A percentile compares a stretch with the other conserved stretches of the same genome.
These are phyloP conservation scores for Geum urbanum DNA, from an alignment of 306 rosid species.

Conservation along the genomic window DNA sequence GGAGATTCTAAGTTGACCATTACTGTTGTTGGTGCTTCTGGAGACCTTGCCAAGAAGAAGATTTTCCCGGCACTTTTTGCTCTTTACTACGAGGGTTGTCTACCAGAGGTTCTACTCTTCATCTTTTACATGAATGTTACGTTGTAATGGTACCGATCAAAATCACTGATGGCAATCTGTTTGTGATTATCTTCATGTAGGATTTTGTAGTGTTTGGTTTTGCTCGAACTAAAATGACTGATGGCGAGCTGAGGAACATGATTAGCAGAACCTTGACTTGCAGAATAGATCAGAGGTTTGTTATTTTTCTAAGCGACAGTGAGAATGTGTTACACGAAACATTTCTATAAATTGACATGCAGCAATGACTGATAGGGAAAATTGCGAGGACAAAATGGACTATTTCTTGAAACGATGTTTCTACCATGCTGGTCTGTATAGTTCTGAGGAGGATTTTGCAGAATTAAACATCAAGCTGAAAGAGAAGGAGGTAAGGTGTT, in stretches of 20 bases:
- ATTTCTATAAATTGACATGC: conserved; percentile 20
- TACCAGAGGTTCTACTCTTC: conserved; percentile 59
- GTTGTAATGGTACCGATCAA: not conserved
- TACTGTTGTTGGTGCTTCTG: conserved; percentile 95
- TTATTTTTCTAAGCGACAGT: not conserved
- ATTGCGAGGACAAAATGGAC: conserved; percentile 90
- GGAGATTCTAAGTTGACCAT: conserved; percentile 62
- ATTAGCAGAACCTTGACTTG: conserved; percentile 82
- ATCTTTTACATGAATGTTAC: not conserved
- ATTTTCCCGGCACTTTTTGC: conserved; percentile 97
- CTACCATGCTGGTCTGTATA: conserved; percentile 85
- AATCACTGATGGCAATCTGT: conserved; percentile 12
- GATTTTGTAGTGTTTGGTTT: conserved; percentile 72
- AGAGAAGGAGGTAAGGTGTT: conserved; percentile 66
- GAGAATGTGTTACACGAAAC: not conserved
- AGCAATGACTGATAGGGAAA: conserved; percentile 50
- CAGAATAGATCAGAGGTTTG: conserved; percentile 86
- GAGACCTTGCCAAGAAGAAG: conserved; percentile 97
- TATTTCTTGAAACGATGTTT: conserved; percentile 76
- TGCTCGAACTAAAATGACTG: conserved; percentile 78
- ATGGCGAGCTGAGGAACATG: conserved; percentile 73
- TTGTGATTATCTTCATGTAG: conserved; percentile 41
- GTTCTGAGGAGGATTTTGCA: conserved; percentile 65
- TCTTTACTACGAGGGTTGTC: conserved; percentile 80
- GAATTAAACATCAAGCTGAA: conserved; percentile 61